Conservation (phyloP, 495 filamentous ascomycete species). For the Tirmania nivea region DNA sequence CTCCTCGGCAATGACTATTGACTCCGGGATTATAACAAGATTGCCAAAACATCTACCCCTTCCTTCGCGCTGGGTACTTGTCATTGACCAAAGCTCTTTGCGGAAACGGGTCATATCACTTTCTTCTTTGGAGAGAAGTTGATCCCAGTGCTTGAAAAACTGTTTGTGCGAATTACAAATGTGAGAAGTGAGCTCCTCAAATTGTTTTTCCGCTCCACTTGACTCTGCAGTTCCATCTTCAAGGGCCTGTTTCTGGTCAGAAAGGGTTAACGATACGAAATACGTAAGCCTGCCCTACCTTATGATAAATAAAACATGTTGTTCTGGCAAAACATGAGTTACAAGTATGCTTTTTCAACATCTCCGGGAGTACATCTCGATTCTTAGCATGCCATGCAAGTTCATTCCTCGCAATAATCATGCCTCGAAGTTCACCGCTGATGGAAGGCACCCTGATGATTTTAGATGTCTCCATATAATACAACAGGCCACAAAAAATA, state of each 20-base stretch:
- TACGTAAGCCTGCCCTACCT: constrained; percentile 29
- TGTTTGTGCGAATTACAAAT: constrained; percentile 47
- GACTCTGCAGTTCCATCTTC: constrained; percentile 67
- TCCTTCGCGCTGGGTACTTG: constrained; percentile 70
- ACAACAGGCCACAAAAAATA: constrained; percentile 68
- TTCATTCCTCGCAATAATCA: constrained; percentile 90
- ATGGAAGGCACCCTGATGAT: constrained; percentile 66
- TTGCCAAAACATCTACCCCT: constrained; percentile 56
- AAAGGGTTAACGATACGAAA: neutral
- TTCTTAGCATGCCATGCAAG: constrained; percentile 68
- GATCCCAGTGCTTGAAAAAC: constrained; percentile 90
- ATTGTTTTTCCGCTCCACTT: constrained; percentile 51
- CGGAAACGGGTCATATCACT: constrained; percentile 62
- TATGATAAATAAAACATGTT: constrained; percentile 84
- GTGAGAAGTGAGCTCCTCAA: constrained; percentile 51
- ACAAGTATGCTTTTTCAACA: constrained; percentile 65
- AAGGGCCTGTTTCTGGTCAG: constrained; percentile 5
- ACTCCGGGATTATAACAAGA: constrained; percentile 59
- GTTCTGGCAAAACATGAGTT: constrained; percentile 68
- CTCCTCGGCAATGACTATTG: constrained; percentile 40
- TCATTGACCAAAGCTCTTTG: constrained; percentile 84
- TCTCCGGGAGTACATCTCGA: constrained; percentile 54
- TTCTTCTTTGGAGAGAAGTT: constrained; percentile 81
- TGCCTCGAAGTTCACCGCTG: constrained; percentile 67
- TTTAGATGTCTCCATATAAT: constrained; percentile 79